These are phyloP conservation scores for Hura crepitans DNA, from an alignment of 441 rosid species.

Conservation along the genomic window DNA sequence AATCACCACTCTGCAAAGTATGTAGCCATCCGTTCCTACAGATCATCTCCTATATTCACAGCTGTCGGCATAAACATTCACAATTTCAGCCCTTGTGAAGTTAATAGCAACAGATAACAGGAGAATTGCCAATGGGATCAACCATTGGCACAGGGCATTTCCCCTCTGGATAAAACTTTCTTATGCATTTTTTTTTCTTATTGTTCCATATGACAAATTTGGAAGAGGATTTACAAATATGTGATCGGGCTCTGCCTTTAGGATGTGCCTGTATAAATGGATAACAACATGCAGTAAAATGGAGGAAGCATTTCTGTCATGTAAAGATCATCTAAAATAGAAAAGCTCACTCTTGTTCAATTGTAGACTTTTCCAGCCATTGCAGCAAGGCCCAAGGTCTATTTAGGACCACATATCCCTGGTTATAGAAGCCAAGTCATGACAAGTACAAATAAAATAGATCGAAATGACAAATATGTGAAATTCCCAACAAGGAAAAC, in stretches of 20 bases:
- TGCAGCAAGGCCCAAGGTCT: conserved; percentile 77
- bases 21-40: neutral
- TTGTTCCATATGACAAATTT: conserved; percentile 48
- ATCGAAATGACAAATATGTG: neutral
- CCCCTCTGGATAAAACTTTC: conserved; percentile 58
- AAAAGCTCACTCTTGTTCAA: conserved; percentile 50
- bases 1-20: conserved; percentile 63
- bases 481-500: neutral
- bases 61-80: conserved; percentile 13
- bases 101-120: conserved; percentile 30
- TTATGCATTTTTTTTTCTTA: conserved; percentile 37
- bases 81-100: too few relatives aligned
- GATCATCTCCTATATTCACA: conserved; percentile 54
- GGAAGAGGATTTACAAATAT: conserved; percentile 58
- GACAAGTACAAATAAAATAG: neutral
- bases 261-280: conserved; percentile 45
- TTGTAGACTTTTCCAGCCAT: conserved; percentile 57
- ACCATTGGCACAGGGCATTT: conserved; percentile 51
- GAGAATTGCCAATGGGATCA: conserved; percentile 78
- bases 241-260: conserved; percentile 80
- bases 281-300: neutral
- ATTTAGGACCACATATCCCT: conserved; percentile 66
- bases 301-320: neutral
- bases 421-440: conserved; percentile 11
- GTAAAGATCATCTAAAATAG: neutral